These are phyloP conservation scores for Penicillium atrosanguineum DNA, from an alignment of 495 filamentous ascomycete genomes.

Conservation along the genomic window DNA sequence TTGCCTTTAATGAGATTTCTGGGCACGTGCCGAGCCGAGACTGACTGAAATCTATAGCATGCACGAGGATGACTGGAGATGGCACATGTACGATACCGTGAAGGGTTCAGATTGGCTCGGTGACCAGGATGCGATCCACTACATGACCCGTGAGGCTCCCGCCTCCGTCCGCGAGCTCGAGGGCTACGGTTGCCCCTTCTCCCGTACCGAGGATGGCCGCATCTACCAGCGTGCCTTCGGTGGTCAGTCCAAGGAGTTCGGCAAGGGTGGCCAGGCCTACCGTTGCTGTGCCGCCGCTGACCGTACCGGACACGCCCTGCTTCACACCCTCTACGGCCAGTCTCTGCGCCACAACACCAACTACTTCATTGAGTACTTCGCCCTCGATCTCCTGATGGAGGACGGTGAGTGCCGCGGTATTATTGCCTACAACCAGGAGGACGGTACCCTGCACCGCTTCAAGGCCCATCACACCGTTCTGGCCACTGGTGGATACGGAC, in stretches of 20 bases:
- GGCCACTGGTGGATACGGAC: conserved; percentile 93
- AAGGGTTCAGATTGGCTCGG: conserved; percentile 98
- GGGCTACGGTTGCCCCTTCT: conserved; percentile 97
- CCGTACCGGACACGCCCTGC: conserved; percentile 90
- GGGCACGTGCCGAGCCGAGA: conserved; percentile 2
- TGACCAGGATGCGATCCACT: conserved; percentile 98
- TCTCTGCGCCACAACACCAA: conserved; percentile 96
- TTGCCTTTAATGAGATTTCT: conserved; percentile 3
- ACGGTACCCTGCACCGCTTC: conserved; percentile 95
- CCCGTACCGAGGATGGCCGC: conserved; percentile 92
- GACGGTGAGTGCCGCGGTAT: conserved; percentile 94
- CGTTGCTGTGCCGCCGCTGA: conserved; percentile 93
- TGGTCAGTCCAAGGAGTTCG: conserved; percentile 91
- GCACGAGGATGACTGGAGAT: conserved; percentile 94
- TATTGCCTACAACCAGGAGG: conserved; percentile 96
- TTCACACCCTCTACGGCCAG: conserved; percentile 98
- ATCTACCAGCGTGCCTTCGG: conserved; percentile 99
- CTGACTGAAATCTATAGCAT: conserved; percentile 48
- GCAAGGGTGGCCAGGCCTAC: conserved; percentile 96
- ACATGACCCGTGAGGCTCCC: conserved; percentile 96
- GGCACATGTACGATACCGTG: conserved; percentile 99
- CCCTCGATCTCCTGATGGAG: conserved; percentile 93
- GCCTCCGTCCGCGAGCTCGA: conserved; percentile 90
- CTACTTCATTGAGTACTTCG: conserved; percentile 99
- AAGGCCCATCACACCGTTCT: conserved; percentile 92